These are phyloP conservation scores for Nitzschia sp. DNA, from an alignment of 108 stramenopile genomes.

Conservation along the genomic window DNA sequence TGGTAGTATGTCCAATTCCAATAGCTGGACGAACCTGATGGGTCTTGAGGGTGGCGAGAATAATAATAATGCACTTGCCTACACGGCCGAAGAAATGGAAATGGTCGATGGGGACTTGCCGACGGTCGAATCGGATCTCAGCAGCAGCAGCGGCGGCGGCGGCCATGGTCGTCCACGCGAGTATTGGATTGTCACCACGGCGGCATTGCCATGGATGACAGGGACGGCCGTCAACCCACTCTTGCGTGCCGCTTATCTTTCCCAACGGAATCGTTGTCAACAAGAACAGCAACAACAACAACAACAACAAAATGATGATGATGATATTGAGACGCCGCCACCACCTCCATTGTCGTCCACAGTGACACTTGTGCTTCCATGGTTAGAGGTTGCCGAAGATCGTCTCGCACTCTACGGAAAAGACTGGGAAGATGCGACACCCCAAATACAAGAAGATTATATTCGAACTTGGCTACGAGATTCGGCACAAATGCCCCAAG, in stretches of 20 bases:
- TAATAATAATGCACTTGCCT: neutral
- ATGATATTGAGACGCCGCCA: slow-evolving; percentile 45
- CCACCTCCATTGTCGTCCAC: slow-evolving; percentile 17
- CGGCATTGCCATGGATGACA: slow-evolving; percentile 85
- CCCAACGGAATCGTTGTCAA: slow-evolving; percentile 45
- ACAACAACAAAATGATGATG: slow-evolving; percentile 58
- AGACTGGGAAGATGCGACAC: slow-evolving; percentile 26
- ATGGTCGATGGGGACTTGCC: slow-evolving; percentile 55
- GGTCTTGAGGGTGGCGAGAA: neutral
- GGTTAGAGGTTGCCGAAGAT: slow-evolving; percentile 55
- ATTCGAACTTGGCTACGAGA: slow-evolving; percentile 69
- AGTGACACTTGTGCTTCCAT: slow-evolving; percentile 77
- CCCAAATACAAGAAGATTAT: slow-evolving; percentile 59
- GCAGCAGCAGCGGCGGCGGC: no score
- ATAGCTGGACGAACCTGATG: slow-evolving; percentile 11
- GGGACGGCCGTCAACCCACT: slow-evolving; percentile 89
- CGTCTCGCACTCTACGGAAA: slow-evolving; percentile 51
- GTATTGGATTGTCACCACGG: slow-evolving; percentile 77
- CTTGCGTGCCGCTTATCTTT: slow-evolving; percentile 76
- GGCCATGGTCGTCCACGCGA: no score
- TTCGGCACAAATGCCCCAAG: slow-evolving; percentile 56
- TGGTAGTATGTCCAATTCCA: neutral
- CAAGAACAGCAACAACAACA: neutral
- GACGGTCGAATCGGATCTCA: slow-evolving; percentile 43
- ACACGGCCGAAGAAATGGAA: slow-evolving; percentile 37